Base-by-base conservation (phyloP, 495 filamentous ascomycete genomes). In the Penicillium coffeae region DNA sequence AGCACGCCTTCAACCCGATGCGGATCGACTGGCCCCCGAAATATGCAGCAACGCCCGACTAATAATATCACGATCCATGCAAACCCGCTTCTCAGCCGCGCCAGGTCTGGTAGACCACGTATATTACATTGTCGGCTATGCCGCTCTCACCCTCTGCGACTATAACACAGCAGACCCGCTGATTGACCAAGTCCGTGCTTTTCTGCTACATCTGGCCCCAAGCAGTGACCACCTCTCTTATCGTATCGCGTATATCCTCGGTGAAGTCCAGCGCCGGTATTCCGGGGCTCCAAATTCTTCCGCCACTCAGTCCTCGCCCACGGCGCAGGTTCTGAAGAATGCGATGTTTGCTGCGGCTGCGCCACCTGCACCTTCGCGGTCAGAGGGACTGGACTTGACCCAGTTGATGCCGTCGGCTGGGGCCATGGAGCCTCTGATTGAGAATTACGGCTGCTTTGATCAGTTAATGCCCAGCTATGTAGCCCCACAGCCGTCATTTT, bases 91-190 rank as follows among this genome's bases (percentile, higher is more conserved):
- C 32, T 54, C 58, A 1, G 50, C 55, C 4, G 65, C 65, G 0
- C 58, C 67, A n/a, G 57, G 60, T 16, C 30, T 69, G 25, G 60
- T 68, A 45, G 69, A 72, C 43, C 64, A 72, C 15, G 54, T 61
- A 21, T 72, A 70, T 45, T 70, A 65, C 45, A 64, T 70, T 34
- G 59, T 68, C 25, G 60, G 63, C 41, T 72, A 72, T 38, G 69
- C 69, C n/a, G 65, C 69, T 19, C 52, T 72, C 3, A 70, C 68
- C 7, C 60, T 72, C 10, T 72, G 69, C 52, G 66, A 72, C 45
- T 72, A 67, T 48, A 68, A 55, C 41, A 45, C 65, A 22, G 47
- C 64, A 13, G 66, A 70, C 36, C 66, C 66, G 5, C 54, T 69
- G 2, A 70, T 72, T 45, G 65, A 58, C 25, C 64, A 70, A 51